Conservation (phyloP, 208 protist species). For the Trypanosoma boissoni region DNA sequence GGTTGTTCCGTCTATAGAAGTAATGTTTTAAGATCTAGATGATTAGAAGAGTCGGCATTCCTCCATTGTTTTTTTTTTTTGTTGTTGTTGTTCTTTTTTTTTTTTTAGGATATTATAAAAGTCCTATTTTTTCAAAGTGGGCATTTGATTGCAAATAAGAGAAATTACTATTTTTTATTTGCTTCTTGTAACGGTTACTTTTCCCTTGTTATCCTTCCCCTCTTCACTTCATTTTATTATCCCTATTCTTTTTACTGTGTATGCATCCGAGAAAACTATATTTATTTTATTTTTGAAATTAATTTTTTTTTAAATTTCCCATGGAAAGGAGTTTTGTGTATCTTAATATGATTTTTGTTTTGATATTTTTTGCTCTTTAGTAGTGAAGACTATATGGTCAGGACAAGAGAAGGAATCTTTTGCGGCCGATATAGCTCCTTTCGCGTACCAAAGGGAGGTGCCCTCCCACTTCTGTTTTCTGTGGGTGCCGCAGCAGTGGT, state of each 20-base stretch:
- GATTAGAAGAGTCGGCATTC: too few relatives aligned
- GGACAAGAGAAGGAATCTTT: too few relatives aligned
- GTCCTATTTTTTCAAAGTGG: background rate
- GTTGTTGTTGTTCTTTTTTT: background rate
- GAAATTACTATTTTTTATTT: conserved; percentile 5
- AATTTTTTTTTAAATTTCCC: background rate
- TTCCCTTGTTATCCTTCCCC: background rate
- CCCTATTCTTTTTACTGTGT: background rate
- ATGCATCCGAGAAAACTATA: too few relatives aligned
- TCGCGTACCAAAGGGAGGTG: too few relatives aligned
- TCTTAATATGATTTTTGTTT: background rate
- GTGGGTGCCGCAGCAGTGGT: conserved; percentile 10
- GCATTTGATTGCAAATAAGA: background rate
- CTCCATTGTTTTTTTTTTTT: background rate
- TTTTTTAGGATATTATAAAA: background rate
- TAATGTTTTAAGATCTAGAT: too few relatives aligned
- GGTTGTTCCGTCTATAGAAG: conserved; percentile 18
- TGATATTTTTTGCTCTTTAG: background rate
- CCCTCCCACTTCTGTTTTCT: conserved; percentile 22
- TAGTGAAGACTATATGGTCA: background rate
- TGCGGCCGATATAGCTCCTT: too few relatives aligned
- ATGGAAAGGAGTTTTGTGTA: background rate
- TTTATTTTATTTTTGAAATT: too few relatives aligned
- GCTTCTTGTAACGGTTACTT: background rate
- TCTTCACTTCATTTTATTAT: background rate